Conservation (phyloP, 768 basidiomycete genomes). For the Podaxis sp. region DNA sequence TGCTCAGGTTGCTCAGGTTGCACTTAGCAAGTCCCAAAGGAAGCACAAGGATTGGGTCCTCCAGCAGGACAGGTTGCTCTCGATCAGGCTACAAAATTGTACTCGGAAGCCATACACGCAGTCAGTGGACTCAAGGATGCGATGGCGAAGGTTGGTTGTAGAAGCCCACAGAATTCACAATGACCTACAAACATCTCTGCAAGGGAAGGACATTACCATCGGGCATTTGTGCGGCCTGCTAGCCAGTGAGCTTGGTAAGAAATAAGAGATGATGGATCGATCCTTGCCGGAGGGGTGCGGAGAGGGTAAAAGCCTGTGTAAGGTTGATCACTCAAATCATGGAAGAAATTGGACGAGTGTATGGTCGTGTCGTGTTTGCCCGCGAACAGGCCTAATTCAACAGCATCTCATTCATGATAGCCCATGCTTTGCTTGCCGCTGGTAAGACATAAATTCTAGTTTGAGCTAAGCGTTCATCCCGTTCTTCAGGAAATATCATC, state of each 20-base stretch:
- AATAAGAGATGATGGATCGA: constrained; percentile 7
- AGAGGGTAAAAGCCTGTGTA: constrained; percentile 1
- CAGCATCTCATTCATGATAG: neutral
- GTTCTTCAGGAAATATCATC: constrained; percentile 28
- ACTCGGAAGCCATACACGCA: neutral
- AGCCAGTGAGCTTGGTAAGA: neutral
- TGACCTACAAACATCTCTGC: neutral
- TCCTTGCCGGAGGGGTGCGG: constrained; percentile 5
- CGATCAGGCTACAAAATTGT: neutral
- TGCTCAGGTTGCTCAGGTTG: too few relatives aligned
- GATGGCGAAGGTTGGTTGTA: neutral
- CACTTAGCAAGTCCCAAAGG: neutral
- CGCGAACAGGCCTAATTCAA: constrained; percentile 4
- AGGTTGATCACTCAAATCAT: neutral
- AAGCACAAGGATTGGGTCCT: neutral
- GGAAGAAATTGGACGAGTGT: constrained; percentile 1
- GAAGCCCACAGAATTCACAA: neutral
- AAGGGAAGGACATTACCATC: neutral
- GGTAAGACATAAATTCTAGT: neutral
- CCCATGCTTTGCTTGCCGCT: constrained; percentile 1
- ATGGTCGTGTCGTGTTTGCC: neutral
- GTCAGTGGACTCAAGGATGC: neutral
- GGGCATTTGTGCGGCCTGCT: neutral
- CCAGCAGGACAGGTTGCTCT: neutral
- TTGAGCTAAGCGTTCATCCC: too few relatives aligned